Percentiles rank a stretch among this genome's conserved stretches.
These are phyloP conservation scores for Bassia scoparia DNA, from an alignment of 148 eudicot genomes.

Conservation along the genomic window DNA sequence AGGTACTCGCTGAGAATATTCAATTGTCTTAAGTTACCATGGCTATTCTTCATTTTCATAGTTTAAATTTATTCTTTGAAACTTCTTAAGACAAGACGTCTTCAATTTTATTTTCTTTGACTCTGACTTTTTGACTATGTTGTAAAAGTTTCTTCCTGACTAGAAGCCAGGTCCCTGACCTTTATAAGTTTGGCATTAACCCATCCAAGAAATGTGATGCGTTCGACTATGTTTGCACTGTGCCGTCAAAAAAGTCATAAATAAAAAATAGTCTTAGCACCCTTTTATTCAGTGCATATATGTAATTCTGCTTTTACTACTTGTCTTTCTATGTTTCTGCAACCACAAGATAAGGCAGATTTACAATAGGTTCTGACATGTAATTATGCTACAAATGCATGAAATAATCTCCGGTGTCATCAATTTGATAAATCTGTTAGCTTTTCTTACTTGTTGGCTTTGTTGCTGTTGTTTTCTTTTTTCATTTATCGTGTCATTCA, in stretches of 20 bases:
- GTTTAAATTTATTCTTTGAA: not conserved
- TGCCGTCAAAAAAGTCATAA: too few relatives aligned
- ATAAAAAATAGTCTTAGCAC: too few relatives aligned
- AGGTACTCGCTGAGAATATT: conserved; percentile 41
- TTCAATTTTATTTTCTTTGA: not conserved
- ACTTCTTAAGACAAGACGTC: not conserved
- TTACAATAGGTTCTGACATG: not conserved
- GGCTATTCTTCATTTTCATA: not conserved
- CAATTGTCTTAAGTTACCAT: not conserved
- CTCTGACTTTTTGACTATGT: not conserved
- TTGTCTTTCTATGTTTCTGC: not conserved
- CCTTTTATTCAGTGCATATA: too few relatives aligned
- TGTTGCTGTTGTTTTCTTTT: not conserved
- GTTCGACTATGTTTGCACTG: not conserved
- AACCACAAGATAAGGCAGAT: not conserved
- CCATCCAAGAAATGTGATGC: not conserved
- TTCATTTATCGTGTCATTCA: not conserved
- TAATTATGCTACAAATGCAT: not conserved
- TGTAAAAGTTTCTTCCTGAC: not conserved
- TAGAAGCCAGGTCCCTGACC: not conserved
- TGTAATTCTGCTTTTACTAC: not conserved
- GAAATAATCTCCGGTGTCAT: not conserved
- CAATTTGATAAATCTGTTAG: not conserved
- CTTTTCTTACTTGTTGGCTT: too few relatives aligned
- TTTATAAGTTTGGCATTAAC: not conserved